Evolutionary conservation across 352 stramenopile species (phyloP).

Genomic region (Globisporangium cystogenes): DNA sequence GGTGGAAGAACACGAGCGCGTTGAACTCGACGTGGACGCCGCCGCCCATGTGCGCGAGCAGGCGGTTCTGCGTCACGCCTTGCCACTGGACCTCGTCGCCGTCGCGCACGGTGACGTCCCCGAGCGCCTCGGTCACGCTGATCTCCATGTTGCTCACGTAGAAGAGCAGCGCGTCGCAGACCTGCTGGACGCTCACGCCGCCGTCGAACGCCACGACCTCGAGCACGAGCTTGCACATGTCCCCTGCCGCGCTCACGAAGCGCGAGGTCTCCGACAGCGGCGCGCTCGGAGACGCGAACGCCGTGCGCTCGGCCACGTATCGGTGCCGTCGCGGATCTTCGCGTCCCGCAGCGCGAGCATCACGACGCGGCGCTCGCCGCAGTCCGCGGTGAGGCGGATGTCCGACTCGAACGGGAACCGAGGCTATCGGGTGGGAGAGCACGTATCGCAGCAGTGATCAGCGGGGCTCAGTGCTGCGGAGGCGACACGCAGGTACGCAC

Average conservation of each 20-base stretch:
- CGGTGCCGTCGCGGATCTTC: background rate
- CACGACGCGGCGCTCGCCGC: background rate
- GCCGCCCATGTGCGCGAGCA: background rate
- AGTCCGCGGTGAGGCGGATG: background rate
- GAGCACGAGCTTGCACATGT: background rate
- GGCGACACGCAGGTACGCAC: too few species aligned
- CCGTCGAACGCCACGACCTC: background rate
- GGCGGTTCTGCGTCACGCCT: conserved; percentile 1
- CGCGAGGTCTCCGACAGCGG: background rate
- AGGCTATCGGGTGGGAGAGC: too few species aligned
- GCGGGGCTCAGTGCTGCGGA: too few species aligned
- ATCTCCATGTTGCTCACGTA: conserved; percentile 4
- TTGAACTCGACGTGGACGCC: conserved; percentile 2
- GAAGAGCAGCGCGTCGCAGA: conserved; percentile 2
- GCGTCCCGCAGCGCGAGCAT: background rate
- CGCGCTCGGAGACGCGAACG: background rate
- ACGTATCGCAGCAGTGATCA: too few species aligned
- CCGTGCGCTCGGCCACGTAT: background rate
- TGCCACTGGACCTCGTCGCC: background rate
- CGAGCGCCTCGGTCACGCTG: conserved; percentile 1
- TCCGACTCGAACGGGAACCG: too few species aligned
- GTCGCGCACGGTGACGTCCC: background rate
- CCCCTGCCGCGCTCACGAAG: background rate
- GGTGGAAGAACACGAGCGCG: conserved; percentile 1
- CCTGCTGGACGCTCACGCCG: background rate